A percentile compares a stretch with the other conserved stretches of the same genome.
phyloP scores from a whole-genome alignment of 116 monocot species.

The Cymodocea nodosa region DNA sequence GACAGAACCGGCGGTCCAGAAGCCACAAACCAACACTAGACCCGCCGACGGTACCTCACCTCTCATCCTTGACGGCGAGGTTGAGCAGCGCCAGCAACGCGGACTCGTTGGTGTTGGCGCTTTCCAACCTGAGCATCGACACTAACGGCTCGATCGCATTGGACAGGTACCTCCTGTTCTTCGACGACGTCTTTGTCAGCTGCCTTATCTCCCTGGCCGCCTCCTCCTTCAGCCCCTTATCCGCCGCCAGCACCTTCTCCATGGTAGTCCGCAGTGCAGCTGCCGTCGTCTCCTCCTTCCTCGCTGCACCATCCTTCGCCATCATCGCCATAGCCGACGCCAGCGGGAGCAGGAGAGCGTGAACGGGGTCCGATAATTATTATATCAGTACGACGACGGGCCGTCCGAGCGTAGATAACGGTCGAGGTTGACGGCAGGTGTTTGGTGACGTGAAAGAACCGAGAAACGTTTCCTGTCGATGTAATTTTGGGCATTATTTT shows the following conservation, averaged over 20 bases:
- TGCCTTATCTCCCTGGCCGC: slow-evolving; percentile 64
- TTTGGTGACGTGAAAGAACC: too few species aligned
- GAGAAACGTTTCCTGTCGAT: too few species aligned
- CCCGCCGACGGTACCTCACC: slow-evolving; percentile 13
- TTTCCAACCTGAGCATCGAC: slow-evolving; percentile 33
- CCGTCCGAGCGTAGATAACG: too few species aligned
- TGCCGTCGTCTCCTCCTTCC: not conserved
- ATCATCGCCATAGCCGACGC: not conserved
- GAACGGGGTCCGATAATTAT: too few species aligned
- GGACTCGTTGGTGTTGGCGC: slow-evolving; percentile 20
- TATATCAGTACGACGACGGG: too few species aligned
- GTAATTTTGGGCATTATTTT: too few species aligned
- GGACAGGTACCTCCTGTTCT: slow-evolving; percentile 42
- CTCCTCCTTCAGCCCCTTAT: slow-evolving; percentile 18
- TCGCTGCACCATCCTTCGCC: not conserved
- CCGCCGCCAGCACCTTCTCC: slow-evolving; percentile 27
- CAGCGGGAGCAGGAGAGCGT: too few species aligned
- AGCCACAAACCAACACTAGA: not conserved
- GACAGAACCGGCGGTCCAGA: not conserved
- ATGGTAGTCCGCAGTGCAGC: slow-evolving; percentile 10
- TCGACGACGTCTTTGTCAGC: slow-evolving; percentile 60
- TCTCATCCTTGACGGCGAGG: slow-evolving; percentile 78
- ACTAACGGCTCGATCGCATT: slow-evolving; percentile 56
- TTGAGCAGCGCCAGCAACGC: slow-evolving; percentile 67
- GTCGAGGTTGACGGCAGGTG: too few species aligned